phyloP scores from a whole-genome alignment of 345 rosid species.

The Populus deltoides region DNA sequence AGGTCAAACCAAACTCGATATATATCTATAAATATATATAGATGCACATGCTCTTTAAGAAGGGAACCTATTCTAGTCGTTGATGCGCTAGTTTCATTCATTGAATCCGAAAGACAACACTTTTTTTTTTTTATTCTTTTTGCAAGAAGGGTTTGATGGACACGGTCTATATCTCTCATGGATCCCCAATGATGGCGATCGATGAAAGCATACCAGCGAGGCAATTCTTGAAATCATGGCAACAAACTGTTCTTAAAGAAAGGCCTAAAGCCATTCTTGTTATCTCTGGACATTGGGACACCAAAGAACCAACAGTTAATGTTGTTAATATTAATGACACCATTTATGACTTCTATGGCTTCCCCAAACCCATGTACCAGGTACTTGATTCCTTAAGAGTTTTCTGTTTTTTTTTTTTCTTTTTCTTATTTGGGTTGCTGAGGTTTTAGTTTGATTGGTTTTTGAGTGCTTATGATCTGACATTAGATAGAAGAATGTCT shows the following conservation, averaged over 20 bases:
- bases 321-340: constrained; percentile 52
- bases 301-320: constrained; percentile 60
- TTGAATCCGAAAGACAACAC: not conserved
- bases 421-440: not conserved
- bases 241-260: constrained; percentile 25
- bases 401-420: not conserved
- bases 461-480: too few species aligned
- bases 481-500: too few species aligned
- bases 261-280: constrained; percentile 69
- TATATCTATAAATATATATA: not conserved
- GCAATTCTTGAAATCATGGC: constrained; percentile 70
- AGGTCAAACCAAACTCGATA: not conserved
- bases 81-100: not conserved
- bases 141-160: constrained; percentile 23
- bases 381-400: constrained; percentile 16
- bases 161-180: constrained; percentile 73
- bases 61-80: not conserved
- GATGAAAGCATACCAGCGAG: constrained; percentile 67
- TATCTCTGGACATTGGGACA: constrained; percentile 93
- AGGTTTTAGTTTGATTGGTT: too few species aligned
- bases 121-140: not conserved
- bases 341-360: constrained; percentile 74
- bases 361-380: constrained; percentile 81
- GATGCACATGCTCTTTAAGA: too few species aligned
- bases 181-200: constrained; percentile 71